Base-by-base conservation (phyloP, 176 grass and related monocot genomes). In the Tuctoria greenei region DNA sequence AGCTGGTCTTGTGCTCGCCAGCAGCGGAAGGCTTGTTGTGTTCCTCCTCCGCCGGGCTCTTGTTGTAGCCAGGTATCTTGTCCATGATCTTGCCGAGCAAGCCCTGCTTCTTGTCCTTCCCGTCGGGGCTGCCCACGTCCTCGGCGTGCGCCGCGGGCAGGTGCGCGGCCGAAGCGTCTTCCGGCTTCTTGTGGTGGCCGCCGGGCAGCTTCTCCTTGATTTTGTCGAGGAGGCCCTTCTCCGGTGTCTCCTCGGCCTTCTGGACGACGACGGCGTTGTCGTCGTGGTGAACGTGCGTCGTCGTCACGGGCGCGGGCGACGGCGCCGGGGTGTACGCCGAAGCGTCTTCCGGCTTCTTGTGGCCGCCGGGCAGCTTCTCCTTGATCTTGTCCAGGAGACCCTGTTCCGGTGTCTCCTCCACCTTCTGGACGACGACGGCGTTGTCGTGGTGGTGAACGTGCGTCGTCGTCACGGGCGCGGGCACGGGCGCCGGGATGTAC, bases 11-110 rank as follows among this genome's bases (percentile, higher is more conserved):
- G 68, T 86, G 82, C 39, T 93, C 91, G 67, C 57, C 83, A 23
- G 64, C 5, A 18, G 72, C 83, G 31, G 65, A 15, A 51, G 76
- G 62, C 66, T 64, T 76, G 25, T 59, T 76, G 25, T 59, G 84
- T 14, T 86, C 87, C 47, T 97, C 90, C 49, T 94, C 84, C 6
- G 72, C 88, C 0, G 84, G 57, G 36, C 60, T 4, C 81, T 92
- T 99, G 81, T 85, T 61, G 64, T 96, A 92, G 1, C 93, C 93
- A 0, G 87, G 93, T 27, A 99, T 67, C 72, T 92, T 99, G 59
- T 95, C 95, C 91, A 99, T 99, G 79, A 99, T 88, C 95, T 99
- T 99, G 8, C 91, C 95, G 5, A 99, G 87, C 5, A 99, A 26
- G 2, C 96, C 89, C 66, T 58, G 55, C 55, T 95, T 99, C 78